Base-by-base conservation (phyloP, 768 basidiomycete genomes). In the Leccinum barrowsii region DNA sequence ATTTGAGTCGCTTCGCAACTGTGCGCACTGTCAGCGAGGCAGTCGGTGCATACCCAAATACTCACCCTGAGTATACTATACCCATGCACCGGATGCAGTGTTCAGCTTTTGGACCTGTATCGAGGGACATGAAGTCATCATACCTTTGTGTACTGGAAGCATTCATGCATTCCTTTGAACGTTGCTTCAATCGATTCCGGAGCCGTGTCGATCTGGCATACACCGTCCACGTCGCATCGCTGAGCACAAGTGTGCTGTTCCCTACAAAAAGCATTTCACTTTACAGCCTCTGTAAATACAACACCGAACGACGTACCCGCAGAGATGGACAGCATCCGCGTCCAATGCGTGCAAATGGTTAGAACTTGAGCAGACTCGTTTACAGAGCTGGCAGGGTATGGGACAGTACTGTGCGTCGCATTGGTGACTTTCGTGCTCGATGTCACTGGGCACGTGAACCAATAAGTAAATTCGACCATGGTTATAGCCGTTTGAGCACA, bases 61-160 rank as follows among this genome's bases (percentile, higher is more conserved):
- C 40, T 50, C 32, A 82, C 82, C 78, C 75, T 84, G 84, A 0
- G 76, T 75, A 63, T 85, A 85, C 83, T 84, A 40, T n/a, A 28
- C 8, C 11, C 37, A 50, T 51, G 47, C 10, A 49, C 21, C 13
- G n/a, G 26, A 26, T 52, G 10, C 22, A 24, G 24, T 1, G 15
- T 30, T 50, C 17, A 35, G 19, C 7, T 7, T 11, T 34, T 17
- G 6, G 54, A 52, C 15, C 22, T 19, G 12, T 5, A 24, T 26
- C 11, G 52, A 19, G 17, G 17, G 11, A 32, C 32, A 7, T 8
- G 42, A 28, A 35, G 19, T 52, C 56, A 30, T 52, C 56, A 35
- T 50, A 82, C 85, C 78, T 80, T 87, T 1, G 85, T 86, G 57
- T 83, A 87, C 61, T 83, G 79, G 69, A 85, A 86, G 3, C 77